Evolutionary conservation across 345 rosid species (phyloP), one percentile per base, ranked within the genome.

Genomic region (Moricandia moricandioides): DNA sequence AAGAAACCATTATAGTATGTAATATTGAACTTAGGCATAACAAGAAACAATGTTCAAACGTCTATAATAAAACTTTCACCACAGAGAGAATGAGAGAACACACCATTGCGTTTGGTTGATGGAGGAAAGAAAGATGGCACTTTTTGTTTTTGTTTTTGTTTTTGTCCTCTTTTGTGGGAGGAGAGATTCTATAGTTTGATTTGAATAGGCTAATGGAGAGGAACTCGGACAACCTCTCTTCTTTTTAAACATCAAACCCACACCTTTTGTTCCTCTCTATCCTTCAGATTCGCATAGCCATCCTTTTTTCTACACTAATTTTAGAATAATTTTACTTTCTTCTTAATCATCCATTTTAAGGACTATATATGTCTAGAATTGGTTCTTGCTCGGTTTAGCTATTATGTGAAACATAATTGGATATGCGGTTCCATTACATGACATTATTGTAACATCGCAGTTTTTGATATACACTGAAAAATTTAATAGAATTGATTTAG

Each of bases 171-270:
- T 77, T 71, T 65, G 77, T 65, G 65, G 82, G 73, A 75, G 72
- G 75, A 70, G 56, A 69, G 56, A 69, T 74, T 92, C 87, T 85
- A 45, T 63, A 72, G 49, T 55, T 77, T 33, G 71, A 79, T 83
- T 70, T 60, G 69, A 76, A 91, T 84, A 78, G 66, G 77, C 73
- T 62, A 54, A 62, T 37, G 34, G 76, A 70, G 80, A 77, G 27
- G 45, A 78, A 78, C 81, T 71, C 77, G 78, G 77, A 73, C 74
- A 72, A 73, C 81, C 78, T 5, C 1, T 26, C 55, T 3, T 1
- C 9, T 57, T 43, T 65, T 73, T 39, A 30, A 65, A 17, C 71
- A 65, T 76, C 52, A 45, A 45, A n/a, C 52, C 52, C 52, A 45
- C 52, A 13, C 17, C 17, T 45, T 45, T 43, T 45, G 16, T 45